Percentiles rank a stretch among this genome's conserved stretches.
phyloP scores from a whole-genome alignment of 352 stramenopile species.

The Globisporangium cederbergense region DNA sequence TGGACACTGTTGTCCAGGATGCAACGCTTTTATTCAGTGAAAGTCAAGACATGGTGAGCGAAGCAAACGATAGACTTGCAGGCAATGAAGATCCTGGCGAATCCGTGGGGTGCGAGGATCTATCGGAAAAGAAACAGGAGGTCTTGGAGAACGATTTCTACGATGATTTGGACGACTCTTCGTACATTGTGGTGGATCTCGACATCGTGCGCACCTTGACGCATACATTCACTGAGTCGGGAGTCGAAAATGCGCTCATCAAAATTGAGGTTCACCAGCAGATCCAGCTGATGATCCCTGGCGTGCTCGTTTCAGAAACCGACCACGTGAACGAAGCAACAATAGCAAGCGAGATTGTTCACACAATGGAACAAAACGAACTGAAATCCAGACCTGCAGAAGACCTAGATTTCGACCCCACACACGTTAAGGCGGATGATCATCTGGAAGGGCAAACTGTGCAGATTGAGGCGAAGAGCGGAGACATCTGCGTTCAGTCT shows the following conservation, averaged over 20 bases:
- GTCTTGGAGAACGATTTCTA: background rate
- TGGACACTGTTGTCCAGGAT: background rate
- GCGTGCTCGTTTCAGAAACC: background rate
- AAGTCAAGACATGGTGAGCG: background rate
- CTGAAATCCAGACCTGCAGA: background rate
- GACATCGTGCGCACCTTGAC: constrained; percentile 9
- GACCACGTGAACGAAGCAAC: background rate
- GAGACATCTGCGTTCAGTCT: constrained; percentile 12
- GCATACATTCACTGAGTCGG: background rate
- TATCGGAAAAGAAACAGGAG: background rate
- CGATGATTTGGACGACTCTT: background rate
- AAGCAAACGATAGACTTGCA: no score
- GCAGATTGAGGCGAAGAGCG: background rate
- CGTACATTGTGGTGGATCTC: constrained; percentile 9
- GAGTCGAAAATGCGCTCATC: constrained; percentile 13
- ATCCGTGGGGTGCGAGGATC: no score
- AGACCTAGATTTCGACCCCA: background rate
- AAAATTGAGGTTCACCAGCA: constrained; percentile 17
- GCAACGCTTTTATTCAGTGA: background rate
- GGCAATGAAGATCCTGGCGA: no score
- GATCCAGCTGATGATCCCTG: constrained; percentile 12
- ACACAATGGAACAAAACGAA: background rate
- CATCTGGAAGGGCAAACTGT: background rate
- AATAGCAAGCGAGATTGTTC: background rate
- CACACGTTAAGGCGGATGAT: background rate